Evolutionary conservation across 495 filamentous ascomycete genomes (phyloP).

Genomic region (Lophiostoma macrostomum): DNA sequence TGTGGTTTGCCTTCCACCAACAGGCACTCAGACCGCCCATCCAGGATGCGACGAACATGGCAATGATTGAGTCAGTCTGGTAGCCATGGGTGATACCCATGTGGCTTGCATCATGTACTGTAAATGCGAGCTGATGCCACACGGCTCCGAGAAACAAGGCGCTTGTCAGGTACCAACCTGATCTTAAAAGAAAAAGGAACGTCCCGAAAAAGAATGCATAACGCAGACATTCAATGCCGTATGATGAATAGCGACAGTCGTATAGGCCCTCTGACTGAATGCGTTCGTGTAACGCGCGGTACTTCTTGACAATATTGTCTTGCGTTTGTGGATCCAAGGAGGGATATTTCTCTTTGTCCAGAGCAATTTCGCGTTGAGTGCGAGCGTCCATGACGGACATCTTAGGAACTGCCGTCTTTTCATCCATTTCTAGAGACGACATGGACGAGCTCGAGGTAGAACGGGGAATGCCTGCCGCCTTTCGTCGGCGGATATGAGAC

Average conservation of each 20-base stretch:
- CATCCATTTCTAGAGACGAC: slow-evolving; percentile 46
- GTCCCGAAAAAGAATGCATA: slow-evolving; percentile 68
- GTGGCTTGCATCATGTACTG: slow-evolving; percentile 93
- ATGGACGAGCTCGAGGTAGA: slow-evolving; percentile 43
- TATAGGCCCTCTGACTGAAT: slow-evolving; percentile 75
- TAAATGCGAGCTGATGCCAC: slow-evolving; percentile 96
- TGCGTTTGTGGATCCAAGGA: slow-evolving; percentile 73
- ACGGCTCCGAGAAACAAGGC: slow-evolving; percentile 77
- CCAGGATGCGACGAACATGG: slow-evolving; percentile 88
- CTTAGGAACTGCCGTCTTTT: slow-evolving; percentile 46
- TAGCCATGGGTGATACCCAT: slow-evolving; percentile 96
- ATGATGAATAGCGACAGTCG: slow-evolving; percentile 80
- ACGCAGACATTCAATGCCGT: slow-evolving; percentile 71
- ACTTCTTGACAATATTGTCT: slow-evolving; percentile 72
- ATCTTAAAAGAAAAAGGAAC: slow-evolving; percentile 61
- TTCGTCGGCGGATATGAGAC: slow-evolving; percentile 18
- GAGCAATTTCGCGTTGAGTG: slow-evolving; percentile 69
- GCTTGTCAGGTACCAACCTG: slow-evolving; percentile 71
- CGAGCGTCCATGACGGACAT: slow-evolving; percentile 68
- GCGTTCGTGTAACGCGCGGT: slow-evolving; percentile 67
- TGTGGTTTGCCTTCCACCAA: slow-evolving; percentile 98
- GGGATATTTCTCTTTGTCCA: slow-evolving; percentile 80
- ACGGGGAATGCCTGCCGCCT: slow-evolving; percentile 5
- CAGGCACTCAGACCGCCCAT: slow-evolving; percentile 85
- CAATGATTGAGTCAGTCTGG: slow-evolving; percentile 75